These are phyloP conservation scores for Diplodia sapinea DNA, from an alignment of 2,329 filamentous ascomycete genomes.

Conservation along the genomic window DNA sequence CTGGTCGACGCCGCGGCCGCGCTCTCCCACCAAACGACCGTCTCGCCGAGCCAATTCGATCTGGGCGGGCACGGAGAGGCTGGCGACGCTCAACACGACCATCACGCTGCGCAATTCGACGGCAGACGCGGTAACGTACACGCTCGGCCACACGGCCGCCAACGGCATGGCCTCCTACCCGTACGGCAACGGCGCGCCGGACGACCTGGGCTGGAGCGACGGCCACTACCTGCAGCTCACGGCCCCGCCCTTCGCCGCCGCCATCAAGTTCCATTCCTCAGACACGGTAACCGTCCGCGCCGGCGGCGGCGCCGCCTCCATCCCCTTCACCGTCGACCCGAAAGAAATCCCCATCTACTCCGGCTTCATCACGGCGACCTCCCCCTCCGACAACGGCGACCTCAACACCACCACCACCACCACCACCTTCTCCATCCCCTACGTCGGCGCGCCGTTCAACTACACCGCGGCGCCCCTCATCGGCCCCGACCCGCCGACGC, in stretches of 20 bases:
- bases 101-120: conserved; percentile 35
- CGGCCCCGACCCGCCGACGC: conserved; percentile 4
- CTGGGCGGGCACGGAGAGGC: conserved; percentile 39
- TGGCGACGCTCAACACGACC: conserved; percentile 38
- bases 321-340: conserved; percentile 35
- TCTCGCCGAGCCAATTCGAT: conserved; percentile 35
- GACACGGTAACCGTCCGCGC: conserved; percentile 37
- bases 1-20: conserved; percentile 36
- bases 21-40: conserved; percentile 32
- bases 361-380: conserved; percentile 35
- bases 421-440: conserved; percentile 34
- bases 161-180: conserved; percentile 35
- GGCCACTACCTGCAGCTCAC: conserved; percentile 32
- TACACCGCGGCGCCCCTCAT: not conserved
- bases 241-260: conserved; percentile 26
- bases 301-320: conserved; percentile 32
- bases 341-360: conserved; percentile 38
- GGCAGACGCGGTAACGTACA: no score
- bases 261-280: conserved; percentile 28
- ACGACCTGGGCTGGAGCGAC: conserved; percentile 31
- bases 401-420: conserved; percentile 1
- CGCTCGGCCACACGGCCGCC: conserved; percentile 35
- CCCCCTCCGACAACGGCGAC: not conserved
- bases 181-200: conserved; percentile 10
- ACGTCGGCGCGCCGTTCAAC: conserved; percentile 35